Evolutionary conservation across 768 basidiomycete genomes (phyloP), one percentile per base, ranked within the genome.

Genomic region (Pleurotus ostreatus): DNA sequence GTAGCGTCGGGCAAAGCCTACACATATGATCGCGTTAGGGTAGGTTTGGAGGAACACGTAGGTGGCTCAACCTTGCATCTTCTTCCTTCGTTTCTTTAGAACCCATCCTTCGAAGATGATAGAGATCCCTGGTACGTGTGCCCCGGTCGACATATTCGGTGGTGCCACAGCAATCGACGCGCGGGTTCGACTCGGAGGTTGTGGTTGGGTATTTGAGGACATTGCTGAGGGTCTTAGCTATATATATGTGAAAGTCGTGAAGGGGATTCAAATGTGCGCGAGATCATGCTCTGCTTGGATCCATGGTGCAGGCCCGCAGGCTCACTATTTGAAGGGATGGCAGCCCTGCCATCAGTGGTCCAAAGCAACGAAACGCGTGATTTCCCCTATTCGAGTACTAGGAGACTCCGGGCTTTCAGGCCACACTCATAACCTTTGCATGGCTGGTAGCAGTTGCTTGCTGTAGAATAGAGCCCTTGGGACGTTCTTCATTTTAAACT

Each of bases 1-100:
- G 71, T 90, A 91, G 45, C 90, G 85, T 49, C 89, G 86, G 15
- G 91, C 92, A 70, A 90, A 93, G 8, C 92, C 92, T 92, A 66
- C 7, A 12, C 40, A 58, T 25, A 5, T 25, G 23, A 25, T 41
- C 46, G 30, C 30, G 54, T 46, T 38, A 25, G 49, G 48, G 46
- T 26, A 20, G 25, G 60, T 8, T 2, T 18, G 8, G 49, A 26
- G 55, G 34, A 49, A 34, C 46, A 30, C 6, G 37, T 46, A 44
- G 37, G 40, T 39, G 15, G 55, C 55, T 70, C 49, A 62, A 85
- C 91, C 91, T 75, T 93, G 92, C 87, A 92, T 86, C 74, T 83
- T 90, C 78, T 90, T 92, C 60, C 91, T 76, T 62, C 91, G 77
- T 72, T 94, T 94, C 75, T 93, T 93, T 59, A 93, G 76, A 4